Base-by-base conservation (phyloP, 768 basidiomycete species). In the Lentinus tigrinus region DNA sequence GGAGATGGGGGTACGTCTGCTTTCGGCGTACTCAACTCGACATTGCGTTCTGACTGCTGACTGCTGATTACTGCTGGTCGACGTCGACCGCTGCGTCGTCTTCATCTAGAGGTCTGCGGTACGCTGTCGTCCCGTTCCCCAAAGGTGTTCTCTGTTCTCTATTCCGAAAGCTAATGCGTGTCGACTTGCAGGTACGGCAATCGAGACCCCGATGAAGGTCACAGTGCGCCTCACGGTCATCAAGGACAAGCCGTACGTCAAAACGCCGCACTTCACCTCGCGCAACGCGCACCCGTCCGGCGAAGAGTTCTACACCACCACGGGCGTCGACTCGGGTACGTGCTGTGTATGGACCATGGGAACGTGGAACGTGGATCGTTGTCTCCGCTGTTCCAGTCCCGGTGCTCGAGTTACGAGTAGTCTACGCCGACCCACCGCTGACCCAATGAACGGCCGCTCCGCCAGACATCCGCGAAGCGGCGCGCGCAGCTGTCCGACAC, bases 131-230 rank as follows among this genome's bases (percentile, higher is more conserved):
- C 3, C 16, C n/a, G n/a, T n/a, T n/a, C n/a, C n/a, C n/a, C n/a
- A n/a, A n/a, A n/a, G n/a, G n/a, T n/a, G n/a, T n/a, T n/a, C n/a
- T n/a, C n/a, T 19, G 21, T 24, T 43, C 40, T 47, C 31, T n/a
- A 39, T 39, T 39, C 14, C 38, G n/a, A 17, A 2, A 3, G 19
- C 40, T n/a, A 14, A 11, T 31, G 5, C 34, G 26, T 9, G 23
- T 27, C 46, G 11, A 13, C 34, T 39, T 36, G 0, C 58, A 83
- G 85, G 85, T 24, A 82, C 82, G 7, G 85, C 85, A 2, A 85
- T 86, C 47, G 85, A 85, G 65, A 85, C 85, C 6, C 78, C 84
- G 2, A 84, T 85, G 73, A 78, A 77, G 19, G 81, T 81, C 7
- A 72, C 70, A 0, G 80, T 85, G 10, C 80, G 82, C 24, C 71